phyloP scores from a whole-genome alignment of 805 yeast species.

The Cyberlindnera mrakii region DNA sequence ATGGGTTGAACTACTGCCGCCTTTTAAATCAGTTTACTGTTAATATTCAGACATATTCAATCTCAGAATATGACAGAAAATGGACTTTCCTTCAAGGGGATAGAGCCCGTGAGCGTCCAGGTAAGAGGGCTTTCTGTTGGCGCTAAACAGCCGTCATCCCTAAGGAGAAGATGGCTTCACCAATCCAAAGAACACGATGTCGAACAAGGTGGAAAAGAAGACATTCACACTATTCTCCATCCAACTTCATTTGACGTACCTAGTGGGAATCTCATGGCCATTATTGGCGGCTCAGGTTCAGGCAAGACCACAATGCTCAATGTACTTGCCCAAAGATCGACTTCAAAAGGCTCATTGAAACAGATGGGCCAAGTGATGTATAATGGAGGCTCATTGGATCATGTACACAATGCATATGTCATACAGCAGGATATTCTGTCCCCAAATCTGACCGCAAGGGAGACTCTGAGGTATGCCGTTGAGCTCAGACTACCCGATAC shows the following conservation, averaged over 20 bases:
- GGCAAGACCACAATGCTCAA: conserved; percentile 83
- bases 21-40: too few relatives aligned
- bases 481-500: conserved; percentile 59
- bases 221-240: conserved; percentile 5
- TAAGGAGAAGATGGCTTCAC: not conserved
- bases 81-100: conserved; percentile 11
- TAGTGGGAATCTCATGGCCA: conserved; percentile 66
- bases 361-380: conserved; percentile 37
- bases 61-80: not conserved
- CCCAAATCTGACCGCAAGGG: conserved; percentile 68
- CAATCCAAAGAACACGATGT: not conserved
- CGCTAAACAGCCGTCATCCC: not conserved
- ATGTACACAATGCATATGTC: conserved; percentile 48
- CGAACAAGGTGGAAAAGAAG: not conserved
- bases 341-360: conserved; percentile 30
- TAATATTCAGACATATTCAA: too few relatives aligned
- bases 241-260: conserved; percentile 56
- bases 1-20: too few relatives aligned
- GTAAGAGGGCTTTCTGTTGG: conserved; percentile 13
- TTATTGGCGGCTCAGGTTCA: conserved; percentile 85
- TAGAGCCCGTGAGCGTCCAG: conserved; percentile 11
- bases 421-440: conserved; percentile 72
- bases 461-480: conserved; percentile 67
- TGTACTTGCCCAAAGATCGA: conserved; percentile 48
- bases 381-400: conserved; percentile 21